A percentile compares a stretch with the other conserved stretches of the same genome.
Evolutionary conservation across 805 yeast species (phyloP).

Genomic region (Metschnikowia hibisci): DNA sequence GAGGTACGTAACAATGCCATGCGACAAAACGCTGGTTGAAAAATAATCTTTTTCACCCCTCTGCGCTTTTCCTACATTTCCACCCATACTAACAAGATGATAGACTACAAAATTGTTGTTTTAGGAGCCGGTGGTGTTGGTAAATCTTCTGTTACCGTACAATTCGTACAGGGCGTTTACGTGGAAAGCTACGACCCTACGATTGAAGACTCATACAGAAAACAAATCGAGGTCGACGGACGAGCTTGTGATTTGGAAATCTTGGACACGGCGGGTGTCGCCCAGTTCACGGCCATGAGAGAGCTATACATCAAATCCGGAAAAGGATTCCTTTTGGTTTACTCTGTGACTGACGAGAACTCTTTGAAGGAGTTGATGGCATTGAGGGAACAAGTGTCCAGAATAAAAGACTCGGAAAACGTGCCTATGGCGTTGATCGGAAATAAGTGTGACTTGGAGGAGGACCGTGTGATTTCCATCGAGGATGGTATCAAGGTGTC

Average conservation of each 20-base stretch:
- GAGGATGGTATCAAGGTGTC: constrained; percentile 83
- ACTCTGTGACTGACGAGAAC: constrained; percentile 56
- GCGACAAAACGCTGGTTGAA: background rate
- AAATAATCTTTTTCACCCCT: background rate
- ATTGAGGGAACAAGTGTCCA: constrained; percentile 75
- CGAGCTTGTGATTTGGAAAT: constrained; percentile 78
- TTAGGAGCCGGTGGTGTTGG: constrained; percentile 98
- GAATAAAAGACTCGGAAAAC: constrained; percentile 70
- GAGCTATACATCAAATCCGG: constrained; percentile 85
- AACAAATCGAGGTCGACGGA: constrained; percentile 84
- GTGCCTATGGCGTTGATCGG: constrained; percentile 92
- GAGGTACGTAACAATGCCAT: constrained; percentile 11
- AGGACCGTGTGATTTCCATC: constrained; percentile 69
- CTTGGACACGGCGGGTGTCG: constrained; percentile 61
- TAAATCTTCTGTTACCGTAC: constrained; percentile 88
- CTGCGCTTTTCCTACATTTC: background rate
- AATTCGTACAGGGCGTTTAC: constrained; percentile 85
- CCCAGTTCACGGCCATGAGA: constrained; percentile 95
- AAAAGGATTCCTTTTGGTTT: constrained; percentile 61
- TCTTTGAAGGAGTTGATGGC: constrained; percentile 75
- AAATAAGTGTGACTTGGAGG: constrained; percentile 80
- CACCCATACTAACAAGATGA: constrained; percentile 11
- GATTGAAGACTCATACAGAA: constrained; percentile 91
- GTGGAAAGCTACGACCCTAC: constrained; percentile 95
- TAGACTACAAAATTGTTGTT: constrained; percentile 85